These are phyloP conservation scores for Eurotiales sp. DNA, from an alignment of 2,329 filamentous ascomycete species.

Conservation along the genomic window DNA sequence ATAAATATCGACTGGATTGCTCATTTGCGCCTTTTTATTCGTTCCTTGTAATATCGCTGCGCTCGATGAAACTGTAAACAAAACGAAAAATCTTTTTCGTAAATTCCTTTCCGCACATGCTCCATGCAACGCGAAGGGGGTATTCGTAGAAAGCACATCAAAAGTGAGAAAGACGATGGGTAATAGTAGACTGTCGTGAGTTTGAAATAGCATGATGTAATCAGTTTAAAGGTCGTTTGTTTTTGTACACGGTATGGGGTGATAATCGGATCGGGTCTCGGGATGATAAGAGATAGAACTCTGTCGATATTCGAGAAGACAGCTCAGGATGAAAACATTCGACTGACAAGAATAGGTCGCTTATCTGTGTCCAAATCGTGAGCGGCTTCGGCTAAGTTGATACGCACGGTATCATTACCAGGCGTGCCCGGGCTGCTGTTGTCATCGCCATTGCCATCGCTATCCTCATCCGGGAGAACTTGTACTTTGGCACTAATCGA, in stretches of 20 bases:
- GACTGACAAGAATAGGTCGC: background rate
- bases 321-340: conserved; percentile 5
- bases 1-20: conserved; percentile 4
- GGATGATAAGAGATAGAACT: no score
- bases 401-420: conserved; percentile 27
- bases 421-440: conserved; percentile 13
- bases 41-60: conserved; percentile 10
- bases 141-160: conserved; percentile 9
- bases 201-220: background rate
- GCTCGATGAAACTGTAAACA: background rate
- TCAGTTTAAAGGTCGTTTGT: background rate
- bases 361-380: background rate
- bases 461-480: conserved; percentile 33
- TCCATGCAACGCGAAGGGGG: conserved; percentile 16
- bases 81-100: conserved; percentile 2
- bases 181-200: background rate
- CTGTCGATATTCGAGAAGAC: background rate
- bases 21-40: conserved; percentile 5
- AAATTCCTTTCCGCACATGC: conserved; percentile 12
- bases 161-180: background rate
- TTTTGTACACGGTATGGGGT: conserved; percentile 3
- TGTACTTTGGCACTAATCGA: conserved; percentile 41
- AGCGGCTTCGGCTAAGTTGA: conserved; percentile 12
- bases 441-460: conserved; percentile 19
- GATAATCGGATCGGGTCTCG: background rate